These are phyloP conservation scores for Leccinum fuscescens DNA, from an alignment of 1,284 basidiomycete species.

Conservation along the genomic window DNA sequence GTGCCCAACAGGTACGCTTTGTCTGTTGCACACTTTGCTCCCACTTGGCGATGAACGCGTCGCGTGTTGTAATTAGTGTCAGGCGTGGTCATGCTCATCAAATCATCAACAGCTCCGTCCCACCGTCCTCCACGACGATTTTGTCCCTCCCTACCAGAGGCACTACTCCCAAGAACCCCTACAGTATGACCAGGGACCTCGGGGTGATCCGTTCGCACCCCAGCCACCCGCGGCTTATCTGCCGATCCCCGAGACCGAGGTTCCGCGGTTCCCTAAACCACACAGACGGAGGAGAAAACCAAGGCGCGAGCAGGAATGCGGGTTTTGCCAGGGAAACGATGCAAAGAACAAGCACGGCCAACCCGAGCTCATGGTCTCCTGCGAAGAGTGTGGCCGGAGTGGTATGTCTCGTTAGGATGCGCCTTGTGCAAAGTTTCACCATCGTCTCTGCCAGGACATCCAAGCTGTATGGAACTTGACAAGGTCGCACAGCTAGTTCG, in stretches of 20 bases:
- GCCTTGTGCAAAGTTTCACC: conserved; percentile 29
- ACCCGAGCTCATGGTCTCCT: conserved; percentile 67
- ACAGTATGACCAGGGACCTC: conserved; percentile 68
- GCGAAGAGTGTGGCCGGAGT: conserved; percentile 65
- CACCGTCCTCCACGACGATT: conserved; percentile 15
- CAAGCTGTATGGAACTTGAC: conserved; percentile 67
- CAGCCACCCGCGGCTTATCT: conserved; percentile 52
- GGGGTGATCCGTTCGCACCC: conserved; percentile 78
- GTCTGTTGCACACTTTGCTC: conserved; percentile 14
- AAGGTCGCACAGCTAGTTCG: conserved; percentile 53
- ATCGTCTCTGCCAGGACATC: conserved; percentile 56
- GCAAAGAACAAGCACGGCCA: conserved; percentile 52
- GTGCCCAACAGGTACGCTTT: conserved; percentile 33
- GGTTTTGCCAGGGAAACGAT: conserved; percentile 65
- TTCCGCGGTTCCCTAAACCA: conserved; percentile 39
- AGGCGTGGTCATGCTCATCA: conserved; percentile 23
- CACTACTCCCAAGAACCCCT: conserved; percentile 37
- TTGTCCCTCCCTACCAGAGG: conserved; percentile 18
- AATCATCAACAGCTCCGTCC: conserved; percentile 20
- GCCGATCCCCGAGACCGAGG: conserved; percentile 37
- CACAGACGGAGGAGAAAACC: conserved; percentile 54
- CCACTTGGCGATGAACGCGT: conserved; percentile 42
- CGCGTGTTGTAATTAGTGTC: conserved; percentile 42
- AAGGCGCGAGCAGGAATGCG: conserved; percentile 58
- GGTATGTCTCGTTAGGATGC: conserved; percentile 36